Conservation (phyloP, 1,284 basidiomycete genomes). For the Athelia sp. region DNA sequence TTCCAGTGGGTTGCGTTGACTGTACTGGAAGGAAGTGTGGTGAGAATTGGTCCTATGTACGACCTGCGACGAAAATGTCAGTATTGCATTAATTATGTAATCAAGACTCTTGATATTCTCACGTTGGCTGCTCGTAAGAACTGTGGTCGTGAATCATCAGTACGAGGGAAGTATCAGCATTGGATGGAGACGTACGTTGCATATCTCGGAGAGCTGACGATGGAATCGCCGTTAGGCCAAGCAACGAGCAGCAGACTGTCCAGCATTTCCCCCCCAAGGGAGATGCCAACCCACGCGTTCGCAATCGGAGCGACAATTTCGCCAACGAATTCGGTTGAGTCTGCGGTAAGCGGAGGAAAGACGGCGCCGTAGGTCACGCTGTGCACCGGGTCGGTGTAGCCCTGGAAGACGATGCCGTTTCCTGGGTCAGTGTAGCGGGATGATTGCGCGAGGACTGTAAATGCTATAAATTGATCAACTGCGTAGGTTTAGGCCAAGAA, state of each 20-base stretch:
- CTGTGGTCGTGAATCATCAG: neutral
- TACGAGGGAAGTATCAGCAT: neutral
- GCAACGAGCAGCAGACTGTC: constrained; percentile 50
- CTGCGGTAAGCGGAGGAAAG: constrained; percentile 42
- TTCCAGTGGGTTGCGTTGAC: constrained; percentile 54
- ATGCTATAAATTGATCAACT: too few relatives aligned
- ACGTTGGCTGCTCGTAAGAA: neutral
- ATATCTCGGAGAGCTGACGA: constrained; percentile 47
- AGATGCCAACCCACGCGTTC: constrained; percentile 48
- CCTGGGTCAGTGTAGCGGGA: constrained; percentile 40
- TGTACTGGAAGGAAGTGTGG: constrained; percentile 34
- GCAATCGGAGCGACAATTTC: constrained; percentile 53
- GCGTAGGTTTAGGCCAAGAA: too few relatives aligned
- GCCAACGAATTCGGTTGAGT: constrained; percentile 52
- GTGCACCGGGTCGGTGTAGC: constrained; percentile 44
- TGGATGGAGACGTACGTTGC: constrained; percentile 37
- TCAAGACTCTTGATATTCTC: neutral
- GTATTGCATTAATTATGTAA: too few relatives aligned
- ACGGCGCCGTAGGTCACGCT: constrained; percentile 46
- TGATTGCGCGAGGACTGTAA: constrained; percentile 21
- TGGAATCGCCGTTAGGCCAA: constrained; percentile 48
- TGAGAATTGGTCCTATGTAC: constrained; percentile 40
- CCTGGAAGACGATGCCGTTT: constrained; percentile 53
- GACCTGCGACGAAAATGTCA: constrained; percentile 16
- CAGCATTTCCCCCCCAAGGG: constrained; percentile 51